Conservation (phyloP, 2,329 filamentous ascomycete genomes). For the Fusarium continuum region DNA sequence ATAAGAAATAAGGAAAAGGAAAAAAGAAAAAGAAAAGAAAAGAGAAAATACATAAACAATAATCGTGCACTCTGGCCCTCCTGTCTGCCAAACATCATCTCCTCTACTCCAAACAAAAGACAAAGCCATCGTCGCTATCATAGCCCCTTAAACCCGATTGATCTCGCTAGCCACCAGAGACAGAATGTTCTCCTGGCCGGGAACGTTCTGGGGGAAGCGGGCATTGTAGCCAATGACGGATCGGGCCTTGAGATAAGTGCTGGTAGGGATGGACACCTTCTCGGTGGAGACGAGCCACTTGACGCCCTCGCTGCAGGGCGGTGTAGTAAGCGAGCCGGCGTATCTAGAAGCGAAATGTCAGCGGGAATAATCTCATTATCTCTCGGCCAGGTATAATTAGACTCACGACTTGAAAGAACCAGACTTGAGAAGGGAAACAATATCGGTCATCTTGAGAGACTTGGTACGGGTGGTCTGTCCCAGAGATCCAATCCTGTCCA, state of each 20-base stretch:
- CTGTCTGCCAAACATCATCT: neutral
- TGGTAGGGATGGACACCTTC: slow-evolving; percentile 57
- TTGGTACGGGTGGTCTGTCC: slow-evolving; percentile 51
- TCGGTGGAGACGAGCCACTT: slow-evolving; percentile 61
- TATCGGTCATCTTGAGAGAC: slow-evolving; percentile 54
- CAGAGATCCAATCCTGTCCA: slow-evolving; percentile 48
- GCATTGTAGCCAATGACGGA: slow-evolving; percentile 64
- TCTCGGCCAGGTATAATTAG: neutral
- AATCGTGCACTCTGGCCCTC: slow-evolving; percentile 10
- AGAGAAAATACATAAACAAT: neutral
- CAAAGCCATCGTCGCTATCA: no score
- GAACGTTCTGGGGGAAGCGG: slow-evolving; percentile 61
- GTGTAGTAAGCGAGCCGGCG: slow-evolving; percentile 68
- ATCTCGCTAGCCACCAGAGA: neutral
- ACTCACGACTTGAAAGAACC: slow-evolving; percentile 46
- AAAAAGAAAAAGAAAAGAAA: no score
- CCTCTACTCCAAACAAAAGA: neutral
- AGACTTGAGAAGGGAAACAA: slow-evolving; percentile 45
- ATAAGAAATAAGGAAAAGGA: no score
- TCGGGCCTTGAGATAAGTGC: slow-evolving; percentile 62
- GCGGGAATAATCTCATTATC: neutral
- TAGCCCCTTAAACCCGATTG: neutral
- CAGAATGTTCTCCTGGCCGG: slow-evolving; percentile 51
- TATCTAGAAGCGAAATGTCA: slow-evolving; percentile 49
- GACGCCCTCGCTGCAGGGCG: slow-evolving; percentile 67